Conservation (phyloP, 208 protist genomes). For the Crithidia acanthocephali region DNA sequence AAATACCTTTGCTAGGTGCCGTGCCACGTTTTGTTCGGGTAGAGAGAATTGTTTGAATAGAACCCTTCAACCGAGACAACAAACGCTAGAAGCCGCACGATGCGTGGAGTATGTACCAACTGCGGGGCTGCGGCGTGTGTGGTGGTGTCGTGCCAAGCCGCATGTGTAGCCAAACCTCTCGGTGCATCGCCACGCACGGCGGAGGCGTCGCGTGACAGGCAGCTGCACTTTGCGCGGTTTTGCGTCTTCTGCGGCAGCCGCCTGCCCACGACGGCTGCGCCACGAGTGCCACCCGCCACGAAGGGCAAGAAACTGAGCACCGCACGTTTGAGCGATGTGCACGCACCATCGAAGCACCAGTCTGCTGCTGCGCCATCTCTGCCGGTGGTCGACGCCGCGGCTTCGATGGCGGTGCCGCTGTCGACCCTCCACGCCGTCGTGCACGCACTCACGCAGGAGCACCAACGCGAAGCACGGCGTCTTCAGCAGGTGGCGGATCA, state of each 20-base stretch:
- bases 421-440: conserved; percentile 2
- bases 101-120: not conserved
- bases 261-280: not conserved
- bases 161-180: not conserved
- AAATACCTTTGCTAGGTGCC: no score
- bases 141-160: conserved; percentile 1
- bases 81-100: not conserved
- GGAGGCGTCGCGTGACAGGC: not conserved
- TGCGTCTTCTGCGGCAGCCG: not conserved
- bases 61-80: no score
- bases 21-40: no score
- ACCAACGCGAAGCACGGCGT: not conserved
- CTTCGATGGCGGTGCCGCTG: conserved; percentile 10
- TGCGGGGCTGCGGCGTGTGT: conserved; percentile 9
- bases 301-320: not conserved
- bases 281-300: no score
- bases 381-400: no score
- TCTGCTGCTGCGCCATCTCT: no score
- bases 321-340: no score
- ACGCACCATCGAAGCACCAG: no score
- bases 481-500: no score
- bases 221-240: not conserved
- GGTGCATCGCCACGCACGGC: not conserved
- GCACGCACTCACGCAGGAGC: not conserved
- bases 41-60: no score